phyloP scores from a whole-genome alignment of 176 grass and related monocot species.

The Bothriochloa decipiens region DNA sequence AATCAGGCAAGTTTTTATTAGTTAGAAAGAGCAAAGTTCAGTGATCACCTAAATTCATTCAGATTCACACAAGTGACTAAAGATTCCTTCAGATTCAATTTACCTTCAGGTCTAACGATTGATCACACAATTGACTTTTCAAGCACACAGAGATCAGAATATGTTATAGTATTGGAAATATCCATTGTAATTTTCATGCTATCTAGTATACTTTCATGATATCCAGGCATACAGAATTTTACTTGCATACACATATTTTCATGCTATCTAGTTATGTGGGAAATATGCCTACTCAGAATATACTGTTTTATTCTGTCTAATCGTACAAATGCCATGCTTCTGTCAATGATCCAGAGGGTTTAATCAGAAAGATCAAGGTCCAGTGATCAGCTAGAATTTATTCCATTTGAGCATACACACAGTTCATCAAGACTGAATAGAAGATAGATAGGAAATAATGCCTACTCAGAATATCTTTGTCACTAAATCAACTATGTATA shows the following conservation, averaged over 20 bases:
- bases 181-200: too few species aligned
- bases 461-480: not conserved
- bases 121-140: not conserved
- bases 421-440: not conserved
- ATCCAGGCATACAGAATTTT: too few species aligned
- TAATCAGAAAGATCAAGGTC: not conserved
- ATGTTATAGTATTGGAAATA: too few species aligned
- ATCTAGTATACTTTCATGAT: too few species aligned
- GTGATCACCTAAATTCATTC: not conserved
- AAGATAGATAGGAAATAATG: not conserved
- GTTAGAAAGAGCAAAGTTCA: not conserved
- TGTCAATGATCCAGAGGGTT: too few species aligned
- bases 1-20: not conserved
- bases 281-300: not conserved
- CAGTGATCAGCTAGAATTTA: not conserved
- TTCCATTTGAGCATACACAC: not conserved
- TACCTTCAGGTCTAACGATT: not conserved
- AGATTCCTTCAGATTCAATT: too few species aligned
- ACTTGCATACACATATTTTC: not conserved
- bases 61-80: too few species aligned
- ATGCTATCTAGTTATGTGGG: not conserved
- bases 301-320: too few species aligned
- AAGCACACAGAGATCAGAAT: not conserved
- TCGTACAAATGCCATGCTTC: too few species aligned
- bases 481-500: not conserved